phyloP scores from a whole-genome alignment of 2,329 filamentous ascomycete species.

The Exophiala viscosa region DNA sequence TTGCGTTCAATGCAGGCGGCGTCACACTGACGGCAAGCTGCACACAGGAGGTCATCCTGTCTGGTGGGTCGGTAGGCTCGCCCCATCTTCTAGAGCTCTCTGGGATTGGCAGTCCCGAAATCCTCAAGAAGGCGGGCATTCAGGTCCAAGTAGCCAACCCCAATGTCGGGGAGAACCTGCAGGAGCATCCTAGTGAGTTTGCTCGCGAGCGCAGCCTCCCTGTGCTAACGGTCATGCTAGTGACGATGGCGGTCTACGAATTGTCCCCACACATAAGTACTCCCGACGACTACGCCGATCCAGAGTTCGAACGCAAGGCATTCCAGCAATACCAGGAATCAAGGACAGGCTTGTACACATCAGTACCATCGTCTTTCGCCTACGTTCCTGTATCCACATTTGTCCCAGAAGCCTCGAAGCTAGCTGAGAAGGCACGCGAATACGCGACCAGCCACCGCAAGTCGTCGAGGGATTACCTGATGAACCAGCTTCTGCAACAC shows the following conservation, averaged over 20 bases:
- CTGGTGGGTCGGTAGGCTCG: constrained; percentile 56
- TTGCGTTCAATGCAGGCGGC: background rate
- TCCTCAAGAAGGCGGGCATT: constrained; percentile 31
- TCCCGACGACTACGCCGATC: background rate
- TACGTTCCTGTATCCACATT: background rate
- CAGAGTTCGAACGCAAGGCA: background rate
- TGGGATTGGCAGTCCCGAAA: constrained; percentile 49
- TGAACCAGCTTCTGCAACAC: background rate
- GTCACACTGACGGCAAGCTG: background rate
- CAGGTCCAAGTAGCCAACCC: constrained; percentile 31
- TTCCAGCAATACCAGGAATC: background rate
- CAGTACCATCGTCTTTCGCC: background rate
- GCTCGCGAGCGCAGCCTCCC: no score
- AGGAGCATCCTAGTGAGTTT: constrained; percentile 37
- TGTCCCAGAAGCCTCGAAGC: background rate
- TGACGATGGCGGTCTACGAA: background rate
- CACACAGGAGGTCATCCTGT: constrained; percentile 55
- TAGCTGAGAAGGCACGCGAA: background rate
- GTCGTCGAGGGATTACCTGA: background rate
- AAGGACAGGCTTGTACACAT: background rate
- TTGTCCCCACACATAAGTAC: background rate
- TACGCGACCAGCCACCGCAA: background rate
- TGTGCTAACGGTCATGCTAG: background rate
- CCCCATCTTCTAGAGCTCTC: constrained; percentile 59
- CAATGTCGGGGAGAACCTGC: constrained; percentile 49